Evolutionary conservation across 2,329 filamentous ascomycete species (phyloP).

Genomic region (Sarocladiaceae sp.): DNA sequence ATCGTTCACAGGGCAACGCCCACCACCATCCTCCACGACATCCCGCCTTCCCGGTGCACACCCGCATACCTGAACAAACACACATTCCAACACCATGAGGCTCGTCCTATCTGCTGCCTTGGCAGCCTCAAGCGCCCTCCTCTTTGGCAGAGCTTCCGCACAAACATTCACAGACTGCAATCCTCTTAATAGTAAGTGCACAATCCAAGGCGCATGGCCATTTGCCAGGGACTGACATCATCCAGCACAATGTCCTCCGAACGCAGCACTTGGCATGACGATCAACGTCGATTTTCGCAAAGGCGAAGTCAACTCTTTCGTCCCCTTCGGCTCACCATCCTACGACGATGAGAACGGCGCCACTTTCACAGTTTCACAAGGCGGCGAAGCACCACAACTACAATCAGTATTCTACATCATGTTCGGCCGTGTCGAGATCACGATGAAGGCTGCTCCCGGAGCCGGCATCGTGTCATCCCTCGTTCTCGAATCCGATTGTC

Average conservation of each 20-base stretch:
- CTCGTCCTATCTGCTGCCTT: constrained; percentile 15
- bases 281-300: constrained; percentile 79
- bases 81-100: constrained; percentile 17
- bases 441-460: constrained; percentile 81
- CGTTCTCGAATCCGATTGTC: constrained; percentile 82
- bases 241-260: constrained; percentile 60
- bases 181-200: constrained; percentile 29
- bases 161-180: constrained; percentile 39
- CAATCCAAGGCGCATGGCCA: background rate
- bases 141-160: constrained; percentile 23
- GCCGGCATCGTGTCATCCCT: constrained; percentile 90
- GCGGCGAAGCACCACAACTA: constrained; percentile 82
- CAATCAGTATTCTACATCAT: constrained; percentile 96
- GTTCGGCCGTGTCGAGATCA: constrained; percentile 89
- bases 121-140: constrained; percentile 18
- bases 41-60: constrained; percentile 11
- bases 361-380: constrained; percentile 71
- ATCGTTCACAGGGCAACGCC: constrained; percentile 6
- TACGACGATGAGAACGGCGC: constrained; percentile 71
- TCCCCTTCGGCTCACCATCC: constrained; percentile 61
- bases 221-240: constrained; percentile 1
- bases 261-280: constrained; percentile 80
- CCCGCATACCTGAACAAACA: background rate
- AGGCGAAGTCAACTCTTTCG: constrained; percentile 76
- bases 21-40: constrained; percentile 4